Evolutionary conservation across 2,329 filamentous ascomycete genomes (phyloP), one percentile per base, ranked within the genome.

Genomic region (Aspergillus pseudoviridinutans): DNA sequence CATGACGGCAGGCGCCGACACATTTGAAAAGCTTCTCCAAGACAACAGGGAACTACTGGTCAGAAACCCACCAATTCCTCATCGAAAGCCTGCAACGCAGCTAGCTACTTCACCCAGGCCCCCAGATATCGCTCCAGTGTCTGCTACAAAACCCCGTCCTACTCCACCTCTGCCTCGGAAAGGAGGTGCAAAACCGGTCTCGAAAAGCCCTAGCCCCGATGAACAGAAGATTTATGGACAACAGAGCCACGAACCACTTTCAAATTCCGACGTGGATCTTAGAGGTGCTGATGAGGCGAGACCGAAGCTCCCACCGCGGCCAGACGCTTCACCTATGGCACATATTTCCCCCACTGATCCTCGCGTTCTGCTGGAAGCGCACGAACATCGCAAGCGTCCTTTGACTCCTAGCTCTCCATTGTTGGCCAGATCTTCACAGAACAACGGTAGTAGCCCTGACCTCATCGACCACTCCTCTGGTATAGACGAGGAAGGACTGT

Each of bases 401-500:
- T 65, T 64, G 4, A 69, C 64, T 46, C 66, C 69, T 1, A 70
- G 69, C 54, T 57, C 65, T 41, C 53, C 61, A 7, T 72, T 68
- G 3, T 46, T 66, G 9, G 68, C 69, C n/a, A 64, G 56, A 4
- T 61, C 54, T 46, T 66, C 67, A 3, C 61, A 65, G 12, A 64
- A 64, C 41, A 63, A 57, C n/a, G 64, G 66, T 51, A 70, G 63
- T 57, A 66, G 61, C 35, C 46, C 59, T 14, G 71, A 61, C 55
- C 24, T 64, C 12, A 32, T 65, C 22, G 63, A 71, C 28, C 62
- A 66, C 41, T 49, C 64, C 14, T 54, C 56, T 44, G 62, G 68
- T 10, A 66, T 72, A 63, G 65, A 61, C 29, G 73, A 74, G 58
- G 75, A 74, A 58, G 71, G 73, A 4, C 69, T 78, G 3, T 78